These are phyloP conservation scores for Moringa oleifera DNA, from an alignment of 345 rosid species.

Conservation along the genomic window DNA sequence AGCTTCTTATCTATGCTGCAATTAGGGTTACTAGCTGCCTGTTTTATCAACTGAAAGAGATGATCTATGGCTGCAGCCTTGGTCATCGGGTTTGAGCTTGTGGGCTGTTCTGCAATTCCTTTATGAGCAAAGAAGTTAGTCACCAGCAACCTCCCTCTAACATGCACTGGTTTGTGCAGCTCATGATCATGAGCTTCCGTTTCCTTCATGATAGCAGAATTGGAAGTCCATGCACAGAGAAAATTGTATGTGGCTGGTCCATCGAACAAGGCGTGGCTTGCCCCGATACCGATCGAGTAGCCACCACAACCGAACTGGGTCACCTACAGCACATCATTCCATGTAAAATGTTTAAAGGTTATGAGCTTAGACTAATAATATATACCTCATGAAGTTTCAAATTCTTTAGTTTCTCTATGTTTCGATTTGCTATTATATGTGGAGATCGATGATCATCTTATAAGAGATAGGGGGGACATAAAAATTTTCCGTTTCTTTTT, in stretches of 20 bases:
- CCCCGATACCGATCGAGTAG: constrained; percentile 54
- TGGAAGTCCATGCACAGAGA: constrained; percentile 48
- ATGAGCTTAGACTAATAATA: too few relatives aligned
- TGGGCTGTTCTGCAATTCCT: neutral
- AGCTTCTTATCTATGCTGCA: neutral
- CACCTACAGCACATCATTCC: constrained; percentile 32
- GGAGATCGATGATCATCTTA: too few relatives aligned
- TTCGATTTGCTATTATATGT: too few relatives aligned
- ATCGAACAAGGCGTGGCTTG: constrained; percentile 61
- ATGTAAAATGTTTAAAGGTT: neutral
- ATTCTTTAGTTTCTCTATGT: too few relatives aligned
- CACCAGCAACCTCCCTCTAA: constrained; percentile 32
- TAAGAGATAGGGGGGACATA: too few relatives aligned
- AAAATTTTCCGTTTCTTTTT: too few relatives aligned
- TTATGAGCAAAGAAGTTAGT: neutral
- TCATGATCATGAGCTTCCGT: constrained; percentile 2
- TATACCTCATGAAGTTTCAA: too few relatives aligned
- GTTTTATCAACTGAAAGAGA: constrained; percentile 52
- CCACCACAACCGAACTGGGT: constrained; percentile 71
- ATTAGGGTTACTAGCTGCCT: constrained; percentile 21
- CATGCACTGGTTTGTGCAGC: constrained; percentile 41
- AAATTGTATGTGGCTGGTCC: constrained; percentile 55
- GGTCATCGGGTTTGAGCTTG: constrained; percentile 1
- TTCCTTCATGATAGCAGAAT: constrained; percentile 26
- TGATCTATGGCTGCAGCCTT: constrained; percentile 62